Evolutionary conservation across 257 asterid genomes (phyloP).

Genomic region (Fraxinus anomala): DNA sequence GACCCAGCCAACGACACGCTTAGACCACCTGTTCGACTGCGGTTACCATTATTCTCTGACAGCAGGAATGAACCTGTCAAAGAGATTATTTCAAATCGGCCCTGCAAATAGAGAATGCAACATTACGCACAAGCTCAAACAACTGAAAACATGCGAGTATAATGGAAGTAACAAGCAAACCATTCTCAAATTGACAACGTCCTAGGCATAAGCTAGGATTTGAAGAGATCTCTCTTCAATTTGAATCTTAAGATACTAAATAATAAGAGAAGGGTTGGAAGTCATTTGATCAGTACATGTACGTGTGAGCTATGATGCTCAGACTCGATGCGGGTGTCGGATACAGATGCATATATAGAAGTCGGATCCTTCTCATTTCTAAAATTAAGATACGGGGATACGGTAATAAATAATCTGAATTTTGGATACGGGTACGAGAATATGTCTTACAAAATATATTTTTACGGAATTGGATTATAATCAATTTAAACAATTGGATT

Average conservation of each 20-base stretch:
- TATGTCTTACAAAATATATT: too few species aligned
- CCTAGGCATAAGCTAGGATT: background rate
- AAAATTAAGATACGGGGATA: too few species aligned
- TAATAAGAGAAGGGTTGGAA: background rate
- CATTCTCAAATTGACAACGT: background rate
- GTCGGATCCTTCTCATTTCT: too few species aligned
- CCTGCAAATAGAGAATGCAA: conserved; percentile 53
- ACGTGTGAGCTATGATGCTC: background rate
- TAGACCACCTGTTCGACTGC: conserved; percentile 51
- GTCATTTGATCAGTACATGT: background rate
- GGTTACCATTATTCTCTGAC: conserved; percentile 60
- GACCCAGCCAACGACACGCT: conserved; percentile 80
- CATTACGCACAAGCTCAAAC: conserved; percentile 14
- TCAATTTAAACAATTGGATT: too few species aligned
- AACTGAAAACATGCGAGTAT: background rate
- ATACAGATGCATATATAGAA: too few species aligned
- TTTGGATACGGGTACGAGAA: too few species aligned
- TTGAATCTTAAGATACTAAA: background rate
- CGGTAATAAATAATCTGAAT: too few species aligned
- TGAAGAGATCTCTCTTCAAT: background rate
- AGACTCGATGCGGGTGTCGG: too few species aligned
- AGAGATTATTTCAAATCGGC: conserved; percentile 79
- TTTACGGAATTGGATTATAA: too few species aligned
- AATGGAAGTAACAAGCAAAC: background rate
- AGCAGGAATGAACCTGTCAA: conserved; percentile 70